Conservation (phyloP, 2,329 filamentous ascomycete species). For the Diplodia sapinea region DNA sequence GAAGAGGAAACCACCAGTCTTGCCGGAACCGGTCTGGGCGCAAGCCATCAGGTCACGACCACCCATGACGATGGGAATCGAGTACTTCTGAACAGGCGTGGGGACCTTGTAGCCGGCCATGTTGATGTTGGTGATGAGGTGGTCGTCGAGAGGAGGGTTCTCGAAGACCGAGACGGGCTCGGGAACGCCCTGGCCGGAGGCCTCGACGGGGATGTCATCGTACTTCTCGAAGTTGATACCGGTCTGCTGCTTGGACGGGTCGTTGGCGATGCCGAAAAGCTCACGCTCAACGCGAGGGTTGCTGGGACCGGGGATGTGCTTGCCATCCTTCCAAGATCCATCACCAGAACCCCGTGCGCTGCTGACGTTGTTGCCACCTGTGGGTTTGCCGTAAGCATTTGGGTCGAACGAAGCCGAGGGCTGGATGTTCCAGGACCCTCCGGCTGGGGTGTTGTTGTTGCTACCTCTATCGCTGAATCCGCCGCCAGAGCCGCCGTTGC, state of each 20-base stretch:
- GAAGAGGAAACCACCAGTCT: conserved; percentile 99
- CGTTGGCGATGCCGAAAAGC: conserved; percentile 88
- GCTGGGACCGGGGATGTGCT: conserved; percentile 87
- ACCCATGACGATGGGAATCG: conserved; percentile 97
- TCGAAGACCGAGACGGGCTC: conserved; percentile 90
- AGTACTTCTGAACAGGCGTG: conserved; percentile 99
- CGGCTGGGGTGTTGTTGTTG: conserved; percentile 40
- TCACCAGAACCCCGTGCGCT: conserved; percentile 84
- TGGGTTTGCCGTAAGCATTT: conserved; percentile 65
- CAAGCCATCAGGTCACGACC: conserved; percentile 99
- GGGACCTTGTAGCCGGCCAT: conserved; percentile 93
- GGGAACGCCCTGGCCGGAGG: conserved; percentile 89
- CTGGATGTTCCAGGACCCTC: conserved; percentile 50
- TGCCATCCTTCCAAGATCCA: conserved; percentile 94
- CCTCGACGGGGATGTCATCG: conserved; percentile 98
- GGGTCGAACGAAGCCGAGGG: conserved; percentile 63
- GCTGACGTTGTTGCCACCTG: conserved; percentile 57
- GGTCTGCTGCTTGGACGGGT: conserved; percentile 92
- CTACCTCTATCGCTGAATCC: conserved; percentile 56
- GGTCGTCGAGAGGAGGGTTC: conserved; percentile 93
- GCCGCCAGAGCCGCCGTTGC: conserved; percentile 53
- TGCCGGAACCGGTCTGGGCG: conserved; percentile 99
- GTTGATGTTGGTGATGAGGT: conserved; percentile 90
- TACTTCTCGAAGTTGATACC: conserved; percentile 99
- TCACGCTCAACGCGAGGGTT: conserved; percentile 94